Percentiles rank a stretch among this genome's conserved stretches.
These are phyloP conservation scores for Fraxinus paxiana DNA, from an alignment of 305 asterid species.

Conservation along the genomic window DNA sequence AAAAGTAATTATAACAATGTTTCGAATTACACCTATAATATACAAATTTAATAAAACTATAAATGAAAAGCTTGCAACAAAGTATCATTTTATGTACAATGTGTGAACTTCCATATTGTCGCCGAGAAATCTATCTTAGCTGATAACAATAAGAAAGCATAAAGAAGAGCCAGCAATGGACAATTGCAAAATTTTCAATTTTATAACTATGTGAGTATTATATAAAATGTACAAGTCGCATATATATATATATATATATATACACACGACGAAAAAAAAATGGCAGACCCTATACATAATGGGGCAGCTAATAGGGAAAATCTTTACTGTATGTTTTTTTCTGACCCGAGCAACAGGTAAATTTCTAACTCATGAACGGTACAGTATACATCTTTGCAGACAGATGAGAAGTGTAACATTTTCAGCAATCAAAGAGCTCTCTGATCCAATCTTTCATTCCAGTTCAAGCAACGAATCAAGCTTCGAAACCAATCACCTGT, in stretches of 20 bases:
- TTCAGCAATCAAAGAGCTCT: constrained; percentile 61
- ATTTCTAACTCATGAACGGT: constrained; percentile 39
- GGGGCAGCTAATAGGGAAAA: neutral
- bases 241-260: too few relatives aligned
- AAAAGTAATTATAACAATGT: neutral
- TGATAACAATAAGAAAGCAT: neutral
- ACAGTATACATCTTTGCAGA: constrained; percentile 43
- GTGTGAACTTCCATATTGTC: neutral
- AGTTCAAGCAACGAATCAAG: constrained; percentile 92
- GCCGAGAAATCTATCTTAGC: neutral
- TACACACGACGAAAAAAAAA: neutral
- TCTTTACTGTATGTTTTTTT: constrained; percentile 15
- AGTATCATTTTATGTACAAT: neutral
- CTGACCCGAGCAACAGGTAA: constrained; percentile 20
- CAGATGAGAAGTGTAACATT: neutral
- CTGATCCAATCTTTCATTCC: constrained; percentile 95
- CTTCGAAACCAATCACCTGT: constrained; percentile 96
- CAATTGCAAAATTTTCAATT: neutral
- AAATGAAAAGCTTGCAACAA: neutral
- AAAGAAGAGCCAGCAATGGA: neutral
- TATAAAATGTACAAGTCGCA: neutral
- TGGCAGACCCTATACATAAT: neutral
- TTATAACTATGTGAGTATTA: neutral
- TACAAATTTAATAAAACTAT: neutral
- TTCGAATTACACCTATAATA: neutral